Base-by-base conservation (phyloP, 1,284 basidiomycete species). In the Irpex sp. region DNA sequence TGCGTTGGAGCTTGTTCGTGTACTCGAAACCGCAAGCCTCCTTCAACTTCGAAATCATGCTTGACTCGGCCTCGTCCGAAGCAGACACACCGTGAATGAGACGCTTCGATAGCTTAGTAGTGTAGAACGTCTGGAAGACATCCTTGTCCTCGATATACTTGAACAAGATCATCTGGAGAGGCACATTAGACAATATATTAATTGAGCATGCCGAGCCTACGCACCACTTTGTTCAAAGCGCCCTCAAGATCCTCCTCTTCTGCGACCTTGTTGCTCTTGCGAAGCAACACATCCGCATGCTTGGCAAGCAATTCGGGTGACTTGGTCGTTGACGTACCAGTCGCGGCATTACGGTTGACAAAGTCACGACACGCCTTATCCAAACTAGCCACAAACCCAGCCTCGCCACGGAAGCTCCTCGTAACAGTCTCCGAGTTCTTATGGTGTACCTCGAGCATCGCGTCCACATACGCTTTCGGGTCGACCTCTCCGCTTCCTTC, bases 101-200 rank as follows among this genome's bases (percentile, higher is more conserved):
- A 67, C 97, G 94, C 72, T 93, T 93, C 53, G 95, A 96, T 19
- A 99, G 81, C 78, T 96, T 96, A 69, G 94, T 98, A 52, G 93
- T 93, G 80, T 99, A 99, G 82, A 98, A 99, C 53, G 93, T 94
- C 74, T 98, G 96, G 88, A 99, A 99, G 10, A 99, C 95, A 71
- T 99, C 97, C 81, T 98, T 98, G 80, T 99, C 97, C 74, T 98
- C 95, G 68, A 99, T 90, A 74, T 98, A 99, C 77, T 98, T 98
- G 90, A 99, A 99, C 57, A 99, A 81, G 52, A 96, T 82, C 96
- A 98, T 98, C 94, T 96, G 14, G 42, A 8, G 37, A 19, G 4
- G 1, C 39, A 7, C 33, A 57, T n/a, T 35, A 53, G 28, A n/a
- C 23, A 21, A 9, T 3, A 47, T 19, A 14, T 57, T 33, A 2